Conservation (phyloP, 352 stramenopile genomes). For the Globisporangium sylvaticum region DNA sequence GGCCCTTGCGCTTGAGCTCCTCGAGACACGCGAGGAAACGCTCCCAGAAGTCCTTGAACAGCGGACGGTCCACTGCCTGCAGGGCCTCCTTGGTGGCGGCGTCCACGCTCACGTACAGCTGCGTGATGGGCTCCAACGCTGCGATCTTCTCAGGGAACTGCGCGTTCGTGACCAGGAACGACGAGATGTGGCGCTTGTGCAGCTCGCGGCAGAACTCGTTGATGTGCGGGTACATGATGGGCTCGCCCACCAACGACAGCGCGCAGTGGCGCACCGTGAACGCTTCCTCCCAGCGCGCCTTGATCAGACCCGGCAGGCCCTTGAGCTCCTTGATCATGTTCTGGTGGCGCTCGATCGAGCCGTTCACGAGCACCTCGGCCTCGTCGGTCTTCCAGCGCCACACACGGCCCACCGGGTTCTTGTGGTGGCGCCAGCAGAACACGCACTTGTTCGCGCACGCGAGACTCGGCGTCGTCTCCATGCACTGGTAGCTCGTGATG, state of each 20-base stretch:
- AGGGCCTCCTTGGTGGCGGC: slow-evolving; percentile 95
- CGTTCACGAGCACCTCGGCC: slow-evolving; percentile 92
- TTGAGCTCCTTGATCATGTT: slow-evolving; percentile 95
- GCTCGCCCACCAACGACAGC: slow-evolving; percentile 96
- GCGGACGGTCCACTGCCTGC: slow-evolving; percentile 92
- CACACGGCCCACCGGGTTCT: slow-evolving; percentile 97
- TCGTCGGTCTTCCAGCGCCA: slow-evolving; percentile 99
- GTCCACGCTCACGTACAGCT: slow-evolving; percentile 99
- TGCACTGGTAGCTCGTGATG: slow-evolving; percentile 99
- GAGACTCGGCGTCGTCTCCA: slow-evolving; percentile 97
- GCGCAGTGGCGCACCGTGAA: slow-evolving; percentile 96
- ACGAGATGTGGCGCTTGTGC: slow-evolving; percentile 93
- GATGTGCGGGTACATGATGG: slow-evolving; percentile 99
- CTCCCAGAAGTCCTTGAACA: slow-evolving; percentile 98
- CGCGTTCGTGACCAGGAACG: slow-evolving; percentile 98
- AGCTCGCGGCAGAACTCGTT: slow-evolving; percentile 96
- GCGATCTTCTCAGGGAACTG: slow-evolving; percentile 97
- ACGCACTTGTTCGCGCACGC: slow-evolving; percentile 99
- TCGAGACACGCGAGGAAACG: slow-evolving; percentile 90
- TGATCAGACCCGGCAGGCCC: slow-evolving; percentile 93
- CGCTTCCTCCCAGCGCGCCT: slow-evolving; percentile 92
- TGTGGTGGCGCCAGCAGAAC: slow-evolving; percentile 99
- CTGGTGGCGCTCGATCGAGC: slow-evolving; percentile 89
- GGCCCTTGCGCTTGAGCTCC: slow-evolving; percentile 92
- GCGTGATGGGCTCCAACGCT: slow-evolving; percentile 94